A percentile compares a stretch with the other conserved stretches of the same genome.
These are phyloP conservation scores for bread wheat (Triticum aestivum) DNA, from an alignment of 176 grass and related monocot species.

Conservation along the genomic window DNA sequence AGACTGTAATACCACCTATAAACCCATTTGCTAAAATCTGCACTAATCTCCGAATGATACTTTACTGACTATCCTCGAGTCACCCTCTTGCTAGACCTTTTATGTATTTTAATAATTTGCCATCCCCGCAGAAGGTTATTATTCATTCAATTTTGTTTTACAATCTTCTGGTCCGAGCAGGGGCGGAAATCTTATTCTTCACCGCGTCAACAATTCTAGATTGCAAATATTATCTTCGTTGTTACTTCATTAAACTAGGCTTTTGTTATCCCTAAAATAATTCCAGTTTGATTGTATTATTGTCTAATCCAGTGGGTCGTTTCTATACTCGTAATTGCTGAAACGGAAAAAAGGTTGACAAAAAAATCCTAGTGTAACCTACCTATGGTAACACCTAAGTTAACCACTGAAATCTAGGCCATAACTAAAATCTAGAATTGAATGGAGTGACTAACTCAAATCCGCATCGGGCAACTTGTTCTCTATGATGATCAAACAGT, in stretches of 20 bases:
- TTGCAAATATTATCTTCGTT: neutral
- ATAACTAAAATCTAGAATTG: neutral
- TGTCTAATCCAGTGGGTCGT: neutral
- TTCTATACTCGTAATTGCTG: neutral
- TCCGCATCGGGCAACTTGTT: neutral
- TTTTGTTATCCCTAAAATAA: neutral
- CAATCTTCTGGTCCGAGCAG: neutral
- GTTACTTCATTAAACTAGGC: conserved; percentile 10
- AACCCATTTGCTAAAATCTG: neutral
- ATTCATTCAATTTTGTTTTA: neutral
- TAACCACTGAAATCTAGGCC: neutral
- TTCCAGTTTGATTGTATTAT: neutral
- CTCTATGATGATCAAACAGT: neutral
- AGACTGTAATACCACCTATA: neutral
- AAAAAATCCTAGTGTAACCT: neutral
- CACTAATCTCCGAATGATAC: neutral
- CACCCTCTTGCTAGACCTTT: neutral
- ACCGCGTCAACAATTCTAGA: neutral
- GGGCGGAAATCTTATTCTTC: neutral
- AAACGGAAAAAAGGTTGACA: neutral
- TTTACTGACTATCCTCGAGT: neutral
- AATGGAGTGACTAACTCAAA: conserved; percentile 5
- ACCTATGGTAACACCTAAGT: neutral
- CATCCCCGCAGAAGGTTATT: neutral
- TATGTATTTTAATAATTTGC: neutral